These are phyloP conservation scores for Datisca glomerata DNA, from an alignment of 306 rosid species.

Conservation along the genomic window DNA sequence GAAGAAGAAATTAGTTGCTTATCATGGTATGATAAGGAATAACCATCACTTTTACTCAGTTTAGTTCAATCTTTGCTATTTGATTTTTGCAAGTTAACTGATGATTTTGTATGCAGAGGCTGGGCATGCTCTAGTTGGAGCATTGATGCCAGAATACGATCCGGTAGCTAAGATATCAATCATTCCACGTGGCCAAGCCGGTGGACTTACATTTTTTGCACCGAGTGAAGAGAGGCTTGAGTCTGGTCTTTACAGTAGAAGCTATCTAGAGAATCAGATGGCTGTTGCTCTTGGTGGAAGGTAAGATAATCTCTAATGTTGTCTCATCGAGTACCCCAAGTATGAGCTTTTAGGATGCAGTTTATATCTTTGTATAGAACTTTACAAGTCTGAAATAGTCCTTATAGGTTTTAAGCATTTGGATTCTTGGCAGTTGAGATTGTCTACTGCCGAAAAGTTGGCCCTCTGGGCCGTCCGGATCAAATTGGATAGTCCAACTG, in stretches of 20 bases:
- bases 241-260: conserved; percentile 84
- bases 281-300: conserved; percentile 92
- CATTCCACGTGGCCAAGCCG: conserved; percentile 86
- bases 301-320: conserved; percentile 12
- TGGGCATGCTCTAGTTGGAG: conserved; percentile 78
- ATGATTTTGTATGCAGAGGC: conserved; percentile 62
- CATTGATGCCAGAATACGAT: conserved; percentile 59
- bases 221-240: conserved; percentile 67
- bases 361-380: too few relatives aligned
- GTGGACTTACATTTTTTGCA: conserved; percentile 57
- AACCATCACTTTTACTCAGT: not conserved
- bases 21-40: conserved; percentile 31
- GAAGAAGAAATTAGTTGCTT: conserved; percentile 89
- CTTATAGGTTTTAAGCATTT: too few relatives aligned
- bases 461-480: too few relatives aligned
- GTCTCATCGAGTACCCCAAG: not conserved
- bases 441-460: too few relatives aligned
- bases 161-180: conserved; percentile 94
- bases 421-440: too few relatives aligned
- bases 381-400: too few relatives aligned
- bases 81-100: conserved; percentile 4
- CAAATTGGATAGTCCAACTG: too few relatives aligned
- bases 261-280: conserved; percentile 99
- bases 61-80: not conserved
- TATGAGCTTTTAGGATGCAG: too few relatives aligned